Conservation (phyloP, 1,139 yeast genomes). For the Blastobotrys proliferans region DNA sequence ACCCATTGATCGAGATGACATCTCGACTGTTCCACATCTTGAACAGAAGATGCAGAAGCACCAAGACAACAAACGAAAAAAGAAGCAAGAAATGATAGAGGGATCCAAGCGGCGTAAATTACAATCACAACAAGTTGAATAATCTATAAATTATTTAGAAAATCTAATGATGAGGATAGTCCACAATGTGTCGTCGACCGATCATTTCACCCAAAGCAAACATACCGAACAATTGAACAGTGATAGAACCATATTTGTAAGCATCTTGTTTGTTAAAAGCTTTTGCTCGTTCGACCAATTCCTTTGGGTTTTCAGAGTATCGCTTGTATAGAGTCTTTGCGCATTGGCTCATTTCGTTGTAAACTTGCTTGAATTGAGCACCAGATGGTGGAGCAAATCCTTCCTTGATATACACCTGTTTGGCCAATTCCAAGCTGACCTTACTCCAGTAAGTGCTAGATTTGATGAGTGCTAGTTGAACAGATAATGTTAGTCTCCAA, state of each 20-base stretch:
- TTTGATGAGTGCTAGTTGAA: conserved; percentile 22
- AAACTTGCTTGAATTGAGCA: conserved; percentile 75
- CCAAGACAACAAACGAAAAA: conserved; percentile 46
- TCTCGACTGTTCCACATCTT: conserved; percentile 80
- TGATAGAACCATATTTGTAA: conserved; percentile 68
- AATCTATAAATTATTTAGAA: not conserved
- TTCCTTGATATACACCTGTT: conserved; percentile 87
- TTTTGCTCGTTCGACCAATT: conserved; percentile 35
- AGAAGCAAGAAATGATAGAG: conserved; percentile 66
- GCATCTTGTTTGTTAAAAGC: conserved; percentile 53
- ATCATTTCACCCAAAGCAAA: conserved; percentile 93
- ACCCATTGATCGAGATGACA: conserved; percentile 63
- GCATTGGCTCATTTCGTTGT: conserved; percentile 49
- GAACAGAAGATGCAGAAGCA: conserved; percentile 41
- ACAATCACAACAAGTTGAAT: not conserved
- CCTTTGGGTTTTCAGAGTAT: conserved; percentile 34
- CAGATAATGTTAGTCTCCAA: conserved; percentile 4
- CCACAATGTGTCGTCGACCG: conserved; percentile 90
- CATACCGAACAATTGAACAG: conserved; percentile 82
- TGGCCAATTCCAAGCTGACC: conserved; percentile 82
- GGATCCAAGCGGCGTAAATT: conserved; percentile 66
- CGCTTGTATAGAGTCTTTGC: conserved; percentile 48
- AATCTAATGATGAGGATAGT: conserved; percentile 51
- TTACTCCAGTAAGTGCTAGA: conserved; percentile 70
- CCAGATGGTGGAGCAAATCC: conserved; percentile 87